Evolutionary conservation across 768 basidiomycete genomes (phyloP).

Genomic region (Tulasnella sp.): DNA sequence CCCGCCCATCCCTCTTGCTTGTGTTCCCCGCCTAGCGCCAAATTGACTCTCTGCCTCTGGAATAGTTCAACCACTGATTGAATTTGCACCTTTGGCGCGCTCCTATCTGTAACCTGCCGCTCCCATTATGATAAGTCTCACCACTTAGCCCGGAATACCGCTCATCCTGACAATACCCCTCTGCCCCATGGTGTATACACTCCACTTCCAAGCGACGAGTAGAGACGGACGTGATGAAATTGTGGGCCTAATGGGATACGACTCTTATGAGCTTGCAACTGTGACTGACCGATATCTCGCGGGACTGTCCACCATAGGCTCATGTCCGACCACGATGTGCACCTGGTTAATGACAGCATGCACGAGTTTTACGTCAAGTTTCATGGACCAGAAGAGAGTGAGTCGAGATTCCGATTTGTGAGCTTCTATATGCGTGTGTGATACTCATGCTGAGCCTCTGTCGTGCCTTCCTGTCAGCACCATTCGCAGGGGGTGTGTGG

Average conservation of each 20-base stretch:
- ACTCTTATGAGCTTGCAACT: neutral
- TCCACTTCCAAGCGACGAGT: constrained; percentile 87
- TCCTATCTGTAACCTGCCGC: too few relatives aligned
- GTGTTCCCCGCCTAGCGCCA: too few relatives aligned
- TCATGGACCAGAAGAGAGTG: constrained; percentile 88
- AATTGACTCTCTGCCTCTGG: too few relatives aligned
- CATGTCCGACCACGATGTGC: constrained; percentile 98
- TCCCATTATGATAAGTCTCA: too few relatives aligned
- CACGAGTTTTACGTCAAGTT: constrained; percentile 98
- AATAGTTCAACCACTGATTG: too few relatives aligned
- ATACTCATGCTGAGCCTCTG: neutral
- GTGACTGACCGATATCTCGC: constrained; percentile 14
- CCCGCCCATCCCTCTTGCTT: too few relatives aligned
- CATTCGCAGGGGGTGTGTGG: constrained; percentile 97
- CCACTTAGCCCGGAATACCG: too few relatives aligned
- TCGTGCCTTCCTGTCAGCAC: constrained; percentile 42
- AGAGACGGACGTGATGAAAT: constrained; percentile 99
- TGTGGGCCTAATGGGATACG: constrained; percentile 43
- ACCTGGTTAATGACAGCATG: constrained; percentile 96
- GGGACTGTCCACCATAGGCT: constrained; percentile 50
- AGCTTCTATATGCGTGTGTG: neutral
- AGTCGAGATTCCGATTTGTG: constrained; percentile 23
- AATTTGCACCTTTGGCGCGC: too few relatives aligned
- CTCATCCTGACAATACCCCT: too few relatives aligned
- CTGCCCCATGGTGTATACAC: constrained; percentile 32